A percentile compares a stretch with the other conserved stretches of the same genome.
Conservation (phyloP, 2,329 filamentous ascomycete genomes). For the Remersonia thermophila region DNA sequence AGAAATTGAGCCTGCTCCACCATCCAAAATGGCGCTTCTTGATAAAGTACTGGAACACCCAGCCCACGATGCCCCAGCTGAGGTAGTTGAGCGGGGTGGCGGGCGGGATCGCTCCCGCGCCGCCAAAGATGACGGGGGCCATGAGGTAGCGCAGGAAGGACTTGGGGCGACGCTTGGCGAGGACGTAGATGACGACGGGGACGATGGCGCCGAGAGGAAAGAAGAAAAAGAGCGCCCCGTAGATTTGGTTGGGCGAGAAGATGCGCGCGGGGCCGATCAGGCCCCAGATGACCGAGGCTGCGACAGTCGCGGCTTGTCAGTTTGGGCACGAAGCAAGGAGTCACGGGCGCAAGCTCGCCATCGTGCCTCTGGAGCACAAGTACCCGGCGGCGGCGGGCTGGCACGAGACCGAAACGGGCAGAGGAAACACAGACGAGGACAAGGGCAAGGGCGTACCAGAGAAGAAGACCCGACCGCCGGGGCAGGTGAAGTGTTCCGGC, state of each 20-base stretch:
- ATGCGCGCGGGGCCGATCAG: slow-evolving; percentile 51
- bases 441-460: slow-evolving; percentile 29
- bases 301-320: too few species aligned
- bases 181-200: slow-evolving; percentile 40
- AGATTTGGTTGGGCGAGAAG: slow-evolving; percentile 51
- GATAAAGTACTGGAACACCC: slow-evolving; percentile 57
- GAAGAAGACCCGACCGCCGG: slow-evolving; percentile 52
- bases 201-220: slow-evolving; percentile 43
- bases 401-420: slow-evolving; percentile 4
- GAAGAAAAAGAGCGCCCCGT: slow-evolving; percentile 47
- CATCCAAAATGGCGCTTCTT: slow-evolving; percentile 51
- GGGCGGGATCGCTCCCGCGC: slow-evolving; percentile 44
- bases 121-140: slow-evolving; percentile 51
- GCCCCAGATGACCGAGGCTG: slow-evolving; percentile 57
- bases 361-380: too few species aligned
- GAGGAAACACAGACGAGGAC: neutral
- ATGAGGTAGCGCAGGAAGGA: slow-evolving; percentile 42
- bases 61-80: slow-evolving; percentile 60
- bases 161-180: slow-evolving; percentile 36
- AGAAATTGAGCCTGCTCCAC: slow-evolving; percentile 65
- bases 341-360: too few species aligned
- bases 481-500: slow-evolving; percentile 48
- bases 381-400: too few species aligned
- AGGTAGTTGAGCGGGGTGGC: slow-evolving; percentile 65
- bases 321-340: neutral